These are phyloP conservation scores for Metschnikowia chrysomelidarum DNA, from an alignment of 805 yeast genomes.

Conservation along the genomic window DNA sequence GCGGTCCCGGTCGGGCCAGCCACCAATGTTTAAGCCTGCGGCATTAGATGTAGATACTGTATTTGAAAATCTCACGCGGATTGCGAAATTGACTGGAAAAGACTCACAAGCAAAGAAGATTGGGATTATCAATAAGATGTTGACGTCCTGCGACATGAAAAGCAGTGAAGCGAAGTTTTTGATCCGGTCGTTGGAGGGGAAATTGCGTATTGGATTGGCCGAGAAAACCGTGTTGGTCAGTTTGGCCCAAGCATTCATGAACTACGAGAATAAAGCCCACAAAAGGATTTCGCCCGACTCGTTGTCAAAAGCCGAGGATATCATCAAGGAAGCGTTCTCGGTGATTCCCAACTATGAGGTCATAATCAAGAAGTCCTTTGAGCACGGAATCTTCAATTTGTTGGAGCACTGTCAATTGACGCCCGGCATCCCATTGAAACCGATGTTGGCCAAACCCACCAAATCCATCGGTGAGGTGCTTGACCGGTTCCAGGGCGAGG, in stretches of 20 bases:
- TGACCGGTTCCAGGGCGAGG: constrained; percentile 80
- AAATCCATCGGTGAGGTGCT: constrained; percentile 89
- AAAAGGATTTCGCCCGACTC: constrained; percentile 38
- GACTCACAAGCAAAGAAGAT: constrained; percentile 81
- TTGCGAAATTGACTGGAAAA: constrained; percentile 75
- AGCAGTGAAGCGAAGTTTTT: constrained; percentile 79
- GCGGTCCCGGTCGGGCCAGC: constrained; percentile 77
- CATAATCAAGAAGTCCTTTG: constrained; percentile 62
- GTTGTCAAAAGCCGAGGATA: constrained; percentile 67
- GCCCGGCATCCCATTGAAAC: constrained; percentile 94
- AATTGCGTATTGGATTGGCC: constrained; percentile 88
- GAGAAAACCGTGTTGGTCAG: constrained; percentile 88
- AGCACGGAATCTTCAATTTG: constrained; percentile 65
- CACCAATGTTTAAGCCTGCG: constrained; percentile 90
- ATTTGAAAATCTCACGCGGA: constrained; percentile 67
- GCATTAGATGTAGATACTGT: constrained; percentile 73
- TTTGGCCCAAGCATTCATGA: constrained; percentile 76
- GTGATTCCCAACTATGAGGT: constrained; percentile 89
- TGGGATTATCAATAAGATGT: constrained; percentile 73
- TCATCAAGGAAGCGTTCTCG: constrained; percentile 80
- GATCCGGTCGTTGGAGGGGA: constrained; percentile 89
- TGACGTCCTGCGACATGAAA: constrained; percentile 78
- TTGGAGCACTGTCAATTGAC: constrained; percentile 67
- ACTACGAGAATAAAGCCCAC: constrained; percentile 45
- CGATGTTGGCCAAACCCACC: constrained; percentile 98